These are phyloP conservation scores for Scolecobasidium constrictum DNA, from an alignment of 2,329 filamentous ascomycete species.

Conservation along the genomic window DNA sequence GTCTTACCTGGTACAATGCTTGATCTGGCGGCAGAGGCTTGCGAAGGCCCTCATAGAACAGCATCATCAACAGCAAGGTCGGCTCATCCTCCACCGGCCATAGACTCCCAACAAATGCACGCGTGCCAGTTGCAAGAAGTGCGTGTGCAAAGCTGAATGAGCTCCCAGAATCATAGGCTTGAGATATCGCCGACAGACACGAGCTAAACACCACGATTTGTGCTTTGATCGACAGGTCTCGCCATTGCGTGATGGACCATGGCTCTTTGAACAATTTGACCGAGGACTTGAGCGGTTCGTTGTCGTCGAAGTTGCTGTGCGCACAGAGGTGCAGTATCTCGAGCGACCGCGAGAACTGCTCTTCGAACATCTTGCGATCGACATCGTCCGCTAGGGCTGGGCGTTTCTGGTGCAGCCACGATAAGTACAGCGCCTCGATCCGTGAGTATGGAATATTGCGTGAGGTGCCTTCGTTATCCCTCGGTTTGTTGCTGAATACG, in stretches of 20 bases:
- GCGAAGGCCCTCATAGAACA: conserved; percentile 12
- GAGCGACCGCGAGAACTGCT: background rate
- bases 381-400: conserved; percentile 11
- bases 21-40: conserved; percentile 8
- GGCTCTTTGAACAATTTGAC: conserved; percentile 11
- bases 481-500: conserved; percentile 10
- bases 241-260: conserved; percentile 10
- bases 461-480: conserved; percentile 6
- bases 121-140: conserved; percentile 10
- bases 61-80: conserved; percentile 11
- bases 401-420: conserved; percentile 5
- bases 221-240: conserved; percentile 10
- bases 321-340: conserved; percentile 12
- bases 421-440: conserved; percentile 12
- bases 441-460: conserved; percentile 12
- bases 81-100: conserved; percentile 12
- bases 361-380: conserved; percentile 10
- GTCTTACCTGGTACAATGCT: conserved; percentile 9
- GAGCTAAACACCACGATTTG: conserved; percentile 12
- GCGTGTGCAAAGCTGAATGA: conserved; percentile 11
- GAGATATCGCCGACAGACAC: conserved; percentile 11
- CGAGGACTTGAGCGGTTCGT: conserved; percentile 8
- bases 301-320: conserved; percentile 11
- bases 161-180: conserved; percentile 11
- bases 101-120: conserved; percentile 12